Base-by-base conservation (phyloP, 768 basidiomycete species). In the Trametes cingulata region DNA sequence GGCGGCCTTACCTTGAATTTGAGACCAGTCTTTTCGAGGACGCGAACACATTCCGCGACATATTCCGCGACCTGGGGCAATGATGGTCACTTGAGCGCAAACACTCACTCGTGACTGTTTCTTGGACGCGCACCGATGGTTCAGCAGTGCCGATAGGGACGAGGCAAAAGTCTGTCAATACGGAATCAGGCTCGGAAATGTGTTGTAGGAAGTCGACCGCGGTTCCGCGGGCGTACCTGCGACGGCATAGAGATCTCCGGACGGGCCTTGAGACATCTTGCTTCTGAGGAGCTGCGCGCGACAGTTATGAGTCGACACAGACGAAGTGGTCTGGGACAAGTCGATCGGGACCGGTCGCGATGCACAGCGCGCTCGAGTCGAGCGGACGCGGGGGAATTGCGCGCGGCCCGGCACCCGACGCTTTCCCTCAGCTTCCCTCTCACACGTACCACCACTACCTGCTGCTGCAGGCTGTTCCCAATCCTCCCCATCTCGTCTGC, bases 1-100 rank as follows among this genome's bases (percentile, higher is more conserved):
- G 4, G 3, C 36, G 20, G 10, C 65, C 78, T n/a, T 45, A 90
- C 92, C 78, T 90, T 87, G 74, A 87, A 96, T 56, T 82, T 85
- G 48, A 98, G 76, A 6, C 94, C 94, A 0, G 89, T 87, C 72
- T 86, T 86, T 68, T 90, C 85, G 41, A 98, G 84, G 9, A 97
- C 80, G 24, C 87, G 78, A 37, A 93, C 91, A 63, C 92, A 94
- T 73, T 93, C 82, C 39, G 90, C 90, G 59, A 93, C 81, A 66
- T 92, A 84, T 69, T 86, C 82, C 10, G 89, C 90, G 19, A 92
- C 88, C 86, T 87, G 48, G 29, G 5, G n/a, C 22, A 39, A 70
- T 67, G 13, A 69, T 60, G 27, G 66, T 67, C 37, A 33, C 4
- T 19, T 27, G 17, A 50, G 27, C 69, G 71, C 22, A 70, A 70